Evolutionary conservation across 306 rosid genomes (phyloP).

Genomic region (Prunus padus): DNA sequence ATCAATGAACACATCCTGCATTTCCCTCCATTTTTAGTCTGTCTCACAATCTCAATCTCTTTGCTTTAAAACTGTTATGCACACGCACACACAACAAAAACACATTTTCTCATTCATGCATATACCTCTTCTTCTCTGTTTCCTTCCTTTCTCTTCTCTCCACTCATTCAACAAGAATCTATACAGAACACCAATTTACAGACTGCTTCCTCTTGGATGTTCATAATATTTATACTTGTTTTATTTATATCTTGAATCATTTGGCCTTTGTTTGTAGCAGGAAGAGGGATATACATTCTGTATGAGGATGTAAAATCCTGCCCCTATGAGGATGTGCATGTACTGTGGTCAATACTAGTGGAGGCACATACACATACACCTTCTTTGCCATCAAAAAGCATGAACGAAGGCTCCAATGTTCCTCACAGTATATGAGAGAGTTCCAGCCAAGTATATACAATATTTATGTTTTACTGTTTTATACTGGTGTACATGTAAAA

Average conservation of each 20-base stretch:
- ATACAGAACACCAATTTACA: not conserved
- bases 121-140: not conserved
- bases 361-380: slow-evolving; percentile 56
- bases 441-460: slow-evolving; percentile 30
- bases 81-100: not conserved
- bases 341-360: slow-evolving; percentile 91
- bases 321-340: slow-evolving; percentile 85
- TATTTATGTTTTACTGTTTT: slow-evolving; percentile 12
- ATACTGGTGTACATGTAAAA: slow-evolving; percentile 15
- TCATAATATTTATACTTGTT: not conserved
- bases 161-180: not conserved
- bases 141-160: too few relatives aligned
- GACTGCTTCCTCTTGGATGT: too few relatives aligned
- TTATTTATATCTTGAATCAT: not conserved
- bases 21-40: not conserved
- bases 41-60: not conserved
- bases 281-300: slow-evolving; percentile 84
- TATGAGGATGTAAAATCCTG: slow-evolving; percentile 92
- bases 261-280: slow-evolving; percentile 32
- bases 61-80: not conserved
- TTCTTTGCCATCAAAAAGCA: slow-evolving; percentile 45
- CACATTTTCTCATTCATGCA: not conserved
- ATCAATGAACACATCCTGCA: not conserved
- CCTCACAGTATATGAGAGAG: slow-evolving; percentile 30
- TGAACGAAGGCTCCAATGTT: slow-evolving; percentile 30